These are phyloP conservation scores for Ajuga chamaepitys DNA, from an alignment of 257 asterid genomes.

Conservation along the genomic window DNA sequence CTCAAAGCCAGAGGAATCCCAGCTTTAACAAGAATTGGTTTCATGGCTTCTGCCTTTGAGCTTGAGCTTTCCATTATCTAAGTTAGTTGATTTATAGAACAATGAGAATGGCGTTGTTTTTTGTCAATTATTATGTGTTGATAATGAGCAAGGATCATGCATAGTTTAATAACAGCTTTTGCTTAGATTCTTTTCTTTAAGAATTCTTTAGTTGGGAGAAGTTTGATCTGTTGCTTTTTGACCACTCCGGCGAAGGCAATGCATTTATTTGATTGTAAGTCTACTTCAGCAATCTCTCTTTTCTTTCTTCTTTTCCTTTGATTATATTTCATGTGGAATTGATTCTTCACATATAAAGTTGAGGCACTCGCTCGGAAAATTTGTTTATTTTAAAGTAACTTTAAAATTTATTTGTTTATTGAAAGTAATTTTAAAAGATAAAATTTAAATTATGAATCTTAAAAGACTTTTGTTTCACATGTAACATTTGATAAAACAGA, in stretches of 20 bases:
- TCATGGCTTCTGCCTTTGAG: constrained; percentile 36
- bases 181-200: constrained; percentile 35
- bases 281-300: not conserved
- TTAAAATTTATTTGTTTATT: too few relatives aligned
- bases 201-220: constrained; percentile 21
- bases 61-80: constrained; percentile 40
- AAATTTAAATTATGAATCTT: too few relatives aligned
- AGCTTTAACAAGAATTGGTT: constrained; percentile 35
- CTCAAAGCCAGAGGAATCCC: constrained; percentile 62
- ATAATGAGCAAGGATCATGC: constrained; percentile 12
- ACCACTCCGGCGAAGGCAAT: constrained; percentile 22
- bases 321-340: not conserved
- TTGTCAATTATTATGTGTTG: not conserved
- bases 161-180: constrained; percentile 11
- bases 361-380: not conserved
- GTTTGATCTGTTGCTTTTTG: constrained; percentile 29
- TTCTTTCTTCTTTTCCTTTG: not conserved
- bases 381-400: too few relatives aligned
- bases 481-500: too few relatives aligned
- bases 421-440: too few relatives aligned
- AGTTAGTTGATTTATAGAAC: not conserved
- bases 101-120: not conserved
- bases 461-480: too few relatives aligned
- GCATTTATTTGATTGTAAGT: not conserved
- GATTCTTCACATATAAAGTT: not conserved